Percentiles rank a stretch among this genome's conserved stretches.
Evolutionary conservation across 805 yeast genomes (phyloP).

Genomic region (Metschnikowia corniflorae): DNA sequence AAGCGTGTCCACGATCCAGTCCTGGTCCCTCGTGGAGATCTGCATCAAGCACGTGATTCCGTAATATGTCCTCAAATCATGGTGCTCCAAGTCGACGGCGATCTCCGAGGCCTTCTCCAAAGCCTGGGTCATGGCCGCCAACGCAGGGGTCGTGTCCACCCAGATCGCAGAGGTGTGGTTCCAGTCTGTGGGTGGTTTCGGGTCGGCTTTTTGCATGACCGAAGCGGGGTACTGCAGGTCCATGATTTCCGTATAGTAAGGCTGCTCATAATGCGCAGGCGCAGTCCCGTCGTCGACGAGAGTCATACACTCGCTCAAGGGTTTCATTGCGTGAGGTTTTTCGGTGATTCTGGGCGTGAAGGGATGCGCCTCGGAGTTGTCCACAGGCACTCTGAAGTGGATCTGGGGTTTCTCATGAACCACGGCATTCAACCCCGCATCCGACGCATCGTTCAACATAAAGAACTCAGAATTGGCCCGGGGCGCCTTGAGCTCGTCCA

Average conservation of each 20-base stretch:
- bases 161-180: constrained; percentile 58
- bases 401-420: constrained; percentile 61
- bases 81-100: constrained; percentile 96
- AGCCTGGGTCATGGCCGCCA: constrained; percentile 52
- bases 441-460: constrained; percentile 8
- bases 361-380: constrained; percentile 67
- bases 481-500: constrained; percentile 42
- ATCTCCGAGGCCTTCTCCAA: constrained; percentile 55
- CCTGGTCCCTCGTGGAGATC: constrained; percentile 74
- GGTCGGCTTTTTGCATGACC: constrained; percentile 39
- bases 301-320: constrained; percentile 50
- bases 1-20: constrained; percentile 84
- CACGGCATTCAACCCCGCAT: background rate
- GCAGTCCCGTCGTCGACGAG: constrained; percentile 3
- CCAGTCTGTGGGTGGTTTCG: constrained; percentile 63
- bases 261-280: constrained; percentile 53
- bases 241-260: constrained; percentile 74
- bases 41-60: constrained; percentile 95
- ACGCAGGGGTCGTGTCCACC: constrained; percentile 58
- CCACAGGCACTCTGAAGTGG: constrained; percentile 53
- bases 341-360: constrained; percentile 68
- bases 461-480: constrained; percentile 19
- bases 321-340: constrained; percentile 67
- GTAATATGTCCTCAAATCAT: constrained; percentile 82
- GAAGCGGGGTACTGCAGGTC: constrained; percentile 63